A percentile compares a stretch with the other conserved stretches of the same genome.
Evolutionary conservation across 2,329 filamentous ascomycete genomes (phyloP).

Genomic region (Ophiosphaerella korrae): DNA sequence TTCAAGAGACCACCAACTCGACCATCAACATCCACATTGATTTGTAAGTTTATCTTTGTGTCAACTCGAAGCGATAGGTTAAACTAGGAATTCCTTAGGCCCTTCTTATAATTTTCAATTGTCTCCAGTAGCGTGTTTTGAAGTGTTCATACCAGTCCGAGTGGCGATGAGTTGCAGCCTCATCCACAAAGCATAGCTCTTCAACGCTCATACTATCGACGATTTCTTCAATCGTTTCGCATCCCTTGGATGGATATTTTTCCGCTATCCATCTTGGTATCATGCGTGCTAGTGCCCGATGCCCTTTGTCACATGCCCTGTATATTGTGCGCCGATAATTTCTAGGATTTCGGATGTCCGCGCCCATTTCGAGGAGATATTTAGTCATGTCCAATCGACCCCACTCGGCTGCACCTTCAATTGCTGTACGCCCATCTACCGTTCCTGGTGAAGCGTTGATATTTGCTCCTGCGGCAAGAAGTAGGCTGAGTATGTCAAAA

Average conservation of each 20-base stretch:
- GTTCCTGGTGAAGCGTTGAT: constrained; percentile 8
- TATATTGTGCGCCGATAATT: constrained; percentile 8
- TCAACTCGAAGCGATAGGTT: too few species aligned
- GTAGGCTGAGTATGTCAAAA: constrained; percentile 19
- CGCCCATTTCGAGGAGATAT: constrained; percentile 30
- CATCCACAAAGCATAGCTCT: background rate
- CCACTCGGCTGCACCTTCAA: constrained; percentile 35
- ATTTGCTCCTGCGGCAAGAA: constrained; percentile 1
- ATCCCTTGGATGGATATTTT: background rate
- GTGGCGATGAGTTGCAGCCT: background rate
- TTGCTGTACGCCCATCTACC: constrained; percentile 27
- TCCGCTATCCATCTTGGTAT: constrained; percentile 3
- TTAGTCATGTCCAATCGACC: constrained; percentile 36
- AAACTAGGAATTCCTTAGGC: too few species aligned
- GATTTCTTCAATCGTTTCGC: background rate
- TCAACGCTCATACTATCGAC: background rate
- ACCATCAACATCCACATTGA: too few species aligned
- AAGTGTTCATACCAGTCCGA: too few species aligned
- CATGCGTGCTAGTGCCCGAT: background rate
- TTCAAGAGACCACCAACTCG: too few species aligned
- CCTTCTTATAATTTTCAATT: too few species aligned
- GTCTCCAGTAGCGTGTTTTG: too few species aligned
- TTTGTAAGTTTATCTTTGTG: too few species aligned
- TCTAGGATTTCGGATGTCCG: constrained; percentile 1
- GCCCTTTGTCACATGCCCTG: constrained; percentile 3